phyloP scores from a whole-genome alignment of 2,329 filamentous ascomycete species.

The Aspergillus sp. region DNA sequence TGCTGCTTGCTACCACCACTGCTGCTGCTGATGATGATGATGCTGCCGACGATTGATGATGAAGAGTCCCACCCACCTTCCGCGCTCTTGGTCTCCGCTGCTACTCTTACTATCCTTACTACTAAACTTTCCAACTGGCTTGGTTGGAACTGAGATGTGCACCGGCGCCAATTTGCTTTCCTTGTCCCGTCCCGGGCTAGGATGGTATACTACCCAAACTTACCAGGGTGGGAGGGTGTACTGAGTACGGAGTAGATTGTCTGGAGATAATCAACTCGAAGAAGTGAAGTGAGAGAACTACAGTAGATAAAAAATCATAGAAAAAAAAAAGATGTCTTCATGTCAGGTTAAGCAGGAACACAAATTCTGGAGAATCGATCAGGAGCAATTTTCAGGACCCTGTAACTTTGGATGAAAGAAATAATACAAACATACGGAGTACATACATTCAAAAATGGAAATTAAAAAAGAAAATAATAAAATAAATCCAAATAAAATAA shows the following conservation, averaged over 20 bases:
- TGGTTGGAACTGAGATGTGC: conserved; percentile 16
- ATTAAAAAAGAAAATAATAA: conserved; percentile 1
- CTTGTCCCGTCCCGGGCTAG: conserved; percentile 10
- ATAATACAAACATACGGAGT: too few species aligned
- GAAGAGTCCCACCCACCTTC: conserved; percentile 11
- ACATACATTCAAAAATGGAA: neutral
- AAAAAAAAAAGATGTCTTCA: too few species aligned
- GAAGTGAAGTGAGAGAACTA: too few species aligned
- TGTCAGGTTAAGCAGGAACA: too few species aligned
- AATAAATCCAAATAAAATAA: neutral
- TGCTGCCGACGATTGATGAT: conserved; percentile 3
- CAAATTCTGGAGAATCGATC: too few species aligned
- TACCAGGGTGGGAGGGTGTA: neutral
- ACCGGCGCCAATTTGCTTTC: conserved; percentile 13
- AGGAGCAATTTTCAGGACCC: too few species aligned
- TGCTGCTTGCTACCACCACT: too few species aligned
- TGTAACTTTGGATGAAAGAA: too few species aligned
- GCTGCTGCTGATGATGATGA: conserved; percentile 1
- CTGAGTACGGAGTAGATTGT: too few species aligned
- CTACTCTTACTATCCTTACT: neutral
- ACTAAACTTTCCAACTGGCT: conserved; percentile 7
- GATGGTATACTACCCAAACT: conserved; percentile 1
- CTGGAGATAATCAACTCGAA: too few species aligned
- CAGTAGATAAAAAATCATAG: too few species aligned
- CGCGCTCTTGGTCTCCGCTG: conserved; percentile 9